These are phyloP conservation scores for Onygenales sp. DNA, from an alignment of 2,329 filamentous ascomycete genomes.

Conservation along the genomic window DNA sequence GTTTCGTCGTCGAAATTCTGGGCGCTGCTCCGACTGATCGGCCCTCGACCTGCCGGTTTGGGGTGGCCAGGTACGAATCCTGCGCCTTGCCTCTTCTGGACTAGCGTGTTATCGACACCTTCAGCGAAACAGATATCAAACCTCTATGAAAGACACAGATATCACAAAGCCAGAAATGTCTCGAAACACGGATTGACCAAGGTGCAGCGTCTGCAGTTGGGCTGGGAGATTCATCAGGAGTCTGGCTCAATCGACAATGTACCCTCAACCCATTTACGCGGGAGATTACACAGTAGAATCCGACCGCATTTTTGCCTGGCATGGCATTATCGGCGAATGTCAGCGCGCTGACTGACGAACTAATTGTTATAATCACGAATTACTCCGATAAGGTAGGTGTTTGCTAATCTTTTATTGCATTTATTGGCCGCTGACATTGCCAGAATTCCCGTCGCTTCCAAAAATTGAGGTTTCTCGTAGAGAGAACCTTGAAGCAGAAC, in stretches of 20 bases:
- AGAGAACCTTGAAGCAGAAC: constrained; percentile 26
- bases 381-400: constrained; percentile 42
- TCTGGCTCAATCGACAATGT: no score
- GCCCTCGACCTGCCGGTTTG: background rate
- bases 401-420: constrained; percentile 1
- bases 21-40: background rate
- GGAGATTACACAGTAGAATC: no score
- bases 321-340: constrained; percentile 67
- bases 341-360: constrained; percentile 56
- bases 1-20: background rate
- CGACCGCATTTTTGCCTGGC: constrained; percentile 1
- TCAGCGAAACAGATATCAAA: background rate
- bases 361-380: constrained; percentile 57
- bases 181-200: no score
- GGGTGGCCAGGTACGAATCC: background rate
- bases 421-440: constrained; percentile 3
- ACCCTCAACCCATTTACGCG: no score
- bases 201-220: no score
- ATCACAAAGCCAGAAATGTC: no score
- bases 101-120: background rate
- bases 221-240: no score
- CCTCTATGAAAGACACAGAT: background rate
- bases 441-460: constrained; percentile 23
- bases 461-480: constrained; percentile 21
- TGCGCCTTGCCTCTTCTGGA: background rate